phyloP scores from a whole-genome alignment of 2,329 filamentous ascomycete species.

The Triangularia verruculosa region DNA sequence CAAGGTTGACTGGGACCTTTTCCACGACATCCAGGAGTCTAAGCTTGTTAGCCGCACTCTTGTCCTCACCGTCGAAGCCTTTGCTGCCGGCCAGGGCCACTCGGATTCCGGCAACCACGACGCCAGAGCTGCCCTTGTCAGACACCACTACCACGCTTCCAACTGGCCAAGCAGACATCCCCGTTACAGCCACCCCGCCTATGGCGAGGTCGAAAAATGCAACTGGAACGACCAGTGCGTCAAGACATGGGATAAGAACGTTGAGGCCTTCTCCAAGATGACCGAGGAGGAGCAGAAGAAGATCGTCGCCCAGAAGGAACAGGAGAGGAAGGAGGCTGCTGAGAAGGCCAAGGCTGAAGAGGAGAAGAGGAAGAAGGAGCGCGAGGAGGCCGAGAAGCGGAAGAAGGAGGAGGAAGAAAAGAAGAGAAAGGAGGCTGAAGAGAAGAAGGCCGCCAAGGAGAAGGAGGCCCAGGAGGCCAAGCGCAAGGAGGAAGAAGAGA shows the following conservation, averaged over 20 bases:
- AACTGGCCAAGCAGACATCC: conserved; percentile 67
- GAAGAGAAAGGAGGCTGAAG: conserved; percentile 25
- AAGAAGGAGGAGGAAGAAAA: conserved; percentile 22
- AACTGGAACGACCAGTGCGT: conserved; percentile 68
- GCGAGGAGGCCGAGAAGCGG: conserved; percentile 39
- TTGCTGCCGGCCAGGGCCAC: conserved; percentile 70
- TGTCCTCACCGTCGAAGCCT: conserved; percentile 68
- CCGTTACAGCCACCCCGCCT: conserved; percentile 64
- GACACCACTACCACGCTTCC: conserved; percentile 73
- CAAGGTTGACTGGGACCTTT: conserved; percentile 58
- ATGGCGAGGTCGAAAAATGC: conserved; percentile 67
- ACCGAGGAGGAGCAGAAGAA: conserved; percentile 58
- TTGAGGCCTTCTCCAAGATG: conserved; percentile 57
- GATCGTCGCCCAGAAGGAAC: conserved; percentile 39
- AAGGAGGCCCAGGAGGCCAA: conserved; percentile 6
- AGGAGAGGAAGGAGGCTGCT: conserved; percentile 30
- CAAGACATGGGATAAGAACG: conserved; percentile 62
- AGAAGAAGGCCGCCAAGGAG: conserved; percentile 9
- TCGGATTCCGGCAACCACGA: conserved; percentile 70
- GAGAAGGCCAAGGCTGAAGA: conserved; percentile 29
- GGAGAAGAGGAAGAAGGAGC: conserved; percentile 27
- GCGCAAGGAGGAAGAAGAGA: conserved; percentile 10
- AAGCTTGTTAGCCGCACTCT: conserved; percentile 62
- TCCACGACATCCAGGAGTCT: conserved; percentile 65
- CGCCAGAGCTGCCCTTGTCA: conserved; percentile 62